Evolutionary conservation across 1,284 basidiomycete genomes (phyloP).

Genomic region (Stygiomarasmius scandens): DNA sequence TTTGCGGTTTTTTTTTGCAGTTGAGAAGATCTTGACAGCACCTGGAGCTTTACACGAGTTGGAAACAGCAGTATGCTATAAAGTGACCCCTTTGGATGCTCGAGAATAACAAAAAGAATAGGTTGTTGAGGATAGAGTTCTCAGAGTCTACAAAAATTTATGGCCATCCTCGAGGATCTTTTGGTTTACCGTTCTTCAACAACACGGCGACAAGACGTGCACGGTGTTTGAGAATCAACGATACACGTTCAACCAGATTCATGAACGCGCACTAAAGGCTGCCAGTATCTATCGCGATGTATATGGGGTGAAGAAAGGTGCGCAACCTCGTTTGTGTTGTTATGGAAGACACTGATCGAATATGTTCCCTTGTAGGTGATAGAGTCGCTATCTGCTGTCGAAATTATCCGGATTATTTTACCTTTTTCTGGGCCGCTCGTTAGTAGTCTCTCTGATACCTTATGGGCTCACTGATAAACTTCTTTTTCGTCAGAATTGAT

Average conservation of each 20-base stretch:
- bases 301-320: conserved; percentile 59
- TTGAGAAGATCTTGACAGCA: conserved; percentile 13
- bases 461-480: too few species aligned
- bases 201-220: conserved; percentile 46
- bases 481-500: conserved; percentile 39
- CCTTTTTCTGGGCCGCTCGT: conserved; percentile 60
- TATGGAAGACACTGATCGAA: conserved; percentile 23
- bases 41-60: conserved; percentile 13
- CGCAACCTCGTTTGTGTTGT: background rate
- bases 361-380: conserved; percentile 42
- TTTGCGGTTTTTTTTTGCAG: too few species aligned
- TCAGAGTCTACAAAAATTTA: conserved; percentile 59
- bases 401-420: conserved; percentile 58
- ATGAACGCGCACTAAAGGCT: conserved; percentile 42
- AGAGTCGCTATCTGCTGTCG: conserved; percentile 61
- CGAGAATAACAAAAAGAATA: too few species aligned
- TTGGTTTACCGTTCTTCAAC: conserved; percentile 47
- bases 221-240: conserved; percentile 56
- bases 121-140: conserved; percentile 23
- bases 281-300: conserved; percentile 50
- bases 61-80: conserved; percentile 11
- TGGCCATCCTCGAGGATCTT: conserved; percentile 53
- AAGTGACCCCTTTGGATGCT: too few species aligned
- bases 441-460: conserved; percentile 19
- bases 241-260: conserved; percentile 49